Evolutionary conservation across 345 rosid genomes (phyloP).

Genomic region (Cochlearia excelsa): DNA sequence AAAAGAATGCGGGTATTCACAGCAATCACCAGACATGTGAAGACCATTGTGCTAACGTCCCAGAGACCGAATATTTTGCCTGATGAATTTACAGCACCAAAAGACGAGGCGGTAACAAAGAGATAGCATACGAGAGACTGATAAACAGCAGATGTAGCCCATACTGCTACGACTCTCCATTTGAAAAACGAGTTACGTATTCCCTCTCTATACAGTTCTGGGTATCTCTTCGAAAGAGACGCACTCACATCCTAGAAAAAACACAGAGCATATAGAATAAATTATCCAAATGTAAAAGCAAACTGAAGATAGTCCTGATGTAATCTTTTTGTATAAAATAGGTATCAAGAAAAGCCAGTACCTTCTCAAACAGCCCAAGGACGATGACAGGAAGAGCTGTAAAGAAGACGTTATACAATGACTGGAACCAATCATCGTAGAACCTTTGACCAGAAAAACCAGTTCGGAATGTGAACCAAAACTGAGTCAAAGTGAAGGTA

Average conservation of each 20-base stretch:
- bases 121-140: constrained; percentile 82
- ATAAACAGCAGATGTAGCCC: constrained; percentile 86
- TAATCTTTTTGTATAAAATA: neutral
- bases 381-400: constrained; percentile 90
- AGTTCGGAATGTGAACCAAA: constrained; percentile 98
- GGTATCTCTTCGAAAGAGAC: constrained; percentile 90
- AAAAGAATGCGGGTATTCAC: constrained; percentile 92
- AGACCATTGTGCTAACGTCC: constrained; percentile 98
- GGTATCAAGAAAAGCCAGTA: constrained; percentile 30
- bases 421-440: constrained; percentile 99
- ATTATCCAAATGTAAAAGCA: constrained; percentile 1
- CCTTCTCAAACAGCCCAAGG: constrained; percentile 98
- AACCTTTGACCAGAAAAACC: constrained; percentile 99
- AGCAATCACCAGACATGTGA: constrained; percentile 88
- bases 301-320: neutral
- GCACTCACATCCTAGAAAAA: constrained; percentile 85
- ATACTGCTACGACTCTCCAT: constrained; percentile 84
- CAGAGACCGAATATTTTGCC: constrained; percentile 90
- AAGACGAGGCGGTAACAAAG: constrained; percentile 60
- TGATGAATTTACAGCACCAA: constrained; percentile 57
- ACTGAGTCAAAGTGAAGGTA: constrained; percentile 94
- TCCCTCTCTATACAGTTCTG: constrained; percentile 92
- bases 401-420: constrained; percentile 83
- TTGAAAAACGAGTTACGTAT: constrained; percentile 74
- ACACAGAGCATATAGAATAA: neutral